Conservation (phyloP, 192 early-diverging fungal species). For the Mortierella claussenii region DNA sequence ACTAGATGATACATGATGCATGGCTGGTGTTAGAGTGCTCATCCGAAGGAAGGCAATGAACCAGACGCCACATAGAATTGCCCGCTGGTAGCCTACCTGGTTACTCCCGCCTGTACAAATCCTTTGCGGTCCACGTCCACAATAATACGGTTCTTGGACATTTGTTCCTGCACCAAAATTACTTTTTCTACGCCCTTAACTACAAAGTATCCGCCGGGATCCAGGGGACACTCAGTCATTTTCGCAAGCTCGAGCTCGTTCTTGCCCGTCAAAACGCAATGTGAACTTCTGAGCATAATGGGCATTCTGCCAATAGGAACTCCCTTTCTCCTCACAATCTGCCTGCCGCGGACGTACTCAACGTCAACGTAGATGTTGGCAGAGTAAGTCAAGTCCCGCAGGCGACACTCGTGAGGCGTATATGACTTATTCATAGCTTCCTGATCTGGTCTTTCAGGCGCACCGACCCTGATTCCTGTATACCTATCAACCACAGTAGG, state of each 20-base stretch:
- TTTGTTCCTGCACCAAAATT: slow-evolving; percentile 97
- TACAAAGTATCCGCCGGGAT: slow-evolving; percentile 98
- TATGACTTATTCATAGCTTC: slow-evolving; percentile 75
- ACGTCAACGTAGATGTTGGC: slow-evolving; percentile 93
- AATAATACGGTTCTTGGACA: slow-evolving; percentile 99
- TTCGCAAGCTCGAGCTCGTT: slow-evolving; percentile 85
- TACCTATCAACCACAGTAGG: slow-evolving; percentile 63
- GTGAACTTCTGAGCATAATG: slow-evolving; percentile 92
- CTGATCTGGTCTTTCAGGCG: slow-evolving; percentile 82
- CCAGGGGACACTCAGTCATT: slow-evolving; percentile 94
- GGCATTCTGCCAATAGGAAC: slow-evolving; percentile 94
- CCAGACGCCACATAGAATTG: too few species aligned
- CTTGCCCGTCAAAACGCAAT: slow-evolving; percentile 84
- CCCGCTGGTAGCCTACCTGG: slow-evolving; percentile 71
- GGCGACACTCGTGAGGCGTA: slow-evolving; percentile 95
- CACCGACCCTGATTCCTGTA: slow-evolving; percentile 86
- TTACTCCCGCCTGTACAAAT: slow-evolving; percentile 84
- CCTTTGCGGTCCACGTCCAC: slow-evolving; percentile 88
- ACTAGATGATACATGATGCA: slow-evolving; percentile 54
- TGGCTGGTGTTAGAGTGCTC: too few species aligned
- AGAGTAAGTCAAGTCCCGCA: slow-evolving; percentile 96
- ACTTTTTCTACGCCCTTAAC: slow-evolving; percentile 97
- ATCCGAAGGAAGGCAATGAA: too few species aligned
- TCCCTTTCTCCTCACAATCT: slow-evolving; percentile 81
- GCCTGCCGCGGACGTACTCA: slow-evolving; percentile 87